These are phyloP conservation scores for Dothideomycetes sp. DNA, from an alignment of 2,329 filamentous ascomycete species.

Conservation along the genomic window DNA sequence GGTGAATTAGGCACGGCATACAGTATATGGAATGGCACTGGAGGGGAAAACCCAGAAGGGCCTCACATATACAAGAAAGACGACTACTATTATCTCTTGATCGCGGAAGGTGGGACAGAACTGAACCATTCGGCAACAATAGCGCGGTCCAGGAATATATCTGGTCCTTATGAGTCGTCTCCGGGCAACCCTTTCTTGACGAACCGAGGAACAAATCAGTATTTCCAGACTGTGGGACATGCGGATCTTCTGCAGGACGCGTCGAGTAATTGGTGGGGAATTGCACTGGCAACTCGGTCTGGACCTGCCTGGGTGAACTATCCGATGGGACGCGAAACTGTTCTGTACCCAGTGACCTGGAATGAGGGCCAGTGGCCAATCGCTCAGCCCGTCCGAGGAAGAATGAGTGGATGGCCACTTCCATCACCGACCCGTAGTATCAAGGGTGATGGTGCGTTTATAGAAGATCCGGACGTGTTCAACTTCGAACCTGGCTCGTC, in stretches of 20 bases:
- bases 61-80: constrained; percentile 28
- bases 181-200: constrained; percentile 17
- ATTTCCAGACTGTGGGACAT: constrained; percentile 44
- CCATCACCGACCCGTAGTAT: constrained; percentile 24
- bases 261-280: constrained; percentile 42
- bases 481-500: constrained; percentile 33
- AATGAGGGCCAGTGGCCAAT: constrained; percentile 26
- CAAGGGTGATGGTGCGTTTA: constrained; percentile 32
- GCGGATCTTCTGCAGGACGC: constrained; percentile 45
- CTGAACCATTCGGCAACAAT: constrained; percentile 29
- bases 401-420: constrained; percentile 33
- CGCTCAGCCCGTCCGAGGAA: constrained; percentile 31
- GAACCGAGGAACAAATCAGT: constrained; percentile 15
- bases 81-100: constrained; percentile 25
- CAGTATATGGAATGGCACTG: constrained; percentile 27
- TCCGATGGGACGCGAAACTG: constrained; percentile 45
- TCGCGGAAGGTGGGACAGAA: constrained; percentile 28
- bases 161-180: constrained; percentile 16
- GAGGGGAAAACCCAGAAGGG: constrained; percentile 22
- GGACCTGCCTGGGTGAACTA: constrained; percentile 32
- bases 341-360: constrained; percentile 41
- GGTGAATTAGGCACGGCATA: constrained; percentile 12
- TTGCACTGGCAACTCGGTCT: constrained; percentile 35
- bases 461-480: constrained; percentile 32
- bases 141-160: constrained; percentile 22